Conservation (phyloP, 164 flowering plant species). For the Platanus orientalis region DNA sequence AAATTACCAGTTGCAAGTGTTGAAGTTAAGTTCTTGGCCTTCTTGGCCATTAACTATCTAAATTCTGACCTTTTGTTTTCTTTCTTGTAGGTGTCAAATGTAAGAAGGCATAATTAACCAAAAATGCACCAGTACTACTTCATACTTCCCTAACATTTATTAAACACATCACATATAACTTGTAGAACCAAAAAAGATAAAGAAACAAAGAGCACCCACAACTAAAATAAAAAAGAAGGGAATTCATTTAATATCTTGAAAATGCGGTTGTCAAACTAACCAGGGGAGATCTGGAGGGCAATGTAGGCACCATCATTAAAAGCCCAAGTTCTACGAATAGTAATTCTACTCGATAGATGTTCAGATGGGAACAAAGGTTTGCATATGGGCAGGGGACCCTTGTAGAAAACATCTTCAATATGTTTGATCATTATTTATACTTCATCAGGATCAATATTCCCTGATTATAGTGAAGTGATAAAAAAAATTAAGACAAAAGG, state of each 20-base stretch:
- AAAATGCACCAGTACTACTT: neutral
- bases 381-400: constrained; percentile 48
- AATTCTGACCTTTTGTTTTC: neutral
- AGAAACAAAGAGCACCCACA: neutral
- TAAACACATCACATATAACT: neutral
- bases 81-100: neutral
- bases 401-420: constrained; percentile 65
- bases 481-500: too few relatives aligned
- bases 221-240: too few relatives aligned
- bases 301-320: constrained; percentile 89
- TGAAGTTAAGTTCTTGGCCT: neutral
- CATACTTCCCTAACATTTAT: too few relatives aligned
- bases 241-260: constrained; percentile 56
- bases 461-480: constrained; percentile 30
- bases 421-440: constrained; percentile 69
- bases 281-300: constrained; percentile 91
- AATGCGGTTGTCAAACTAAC: constrained; percentile 58
- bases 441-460: constrained; percentile 69
- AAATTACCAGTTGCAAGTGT: neutral
- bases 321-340: constrained; percentile 96
- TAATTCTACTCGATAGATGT: constrained; percentile 67
- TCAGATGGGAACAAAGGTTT: constrained; percentile 75
- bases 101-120: neutral
- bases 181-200: neutral
- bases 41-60: neutral